These are phyloP conservation scores for Hypoxylon crocopeplum DNA, from an alignment of 495 filamentous ascomycete species.

Conservation along the genomic window DNA sequence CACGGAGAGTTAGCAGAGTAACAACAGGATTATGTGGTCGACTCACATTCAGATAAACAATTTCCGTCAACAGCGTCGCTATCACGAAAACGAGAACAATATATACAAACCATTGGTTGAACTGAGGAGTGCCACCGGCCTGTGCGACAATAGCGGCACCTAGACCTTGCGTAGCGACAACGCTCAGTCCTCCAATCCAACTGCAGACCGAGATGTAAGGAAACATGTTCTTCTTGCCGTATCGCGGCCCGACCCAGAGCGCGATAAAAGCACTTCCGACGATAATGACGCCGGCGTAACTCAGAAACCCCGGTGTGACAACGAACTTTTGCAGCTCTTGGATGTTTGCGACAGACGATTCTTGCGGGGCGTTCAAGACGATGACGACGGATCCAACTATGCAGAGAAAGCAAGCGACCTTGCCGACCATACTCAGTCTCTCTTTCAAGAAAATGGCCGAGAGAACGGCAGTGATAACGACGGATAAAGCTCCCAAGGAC, in stretches of 20 bases:
- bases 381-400: slow-evolving; percentile 94
- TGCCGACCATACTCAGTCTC: slow-evolving; percentile 91
- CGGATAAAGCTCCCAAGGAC: slow-evolving; percentile 90
- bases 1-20: slow-evolving; percentile 37
- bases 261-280: slow-evolving; percentile 73
- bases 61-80: slow-evolving; percentile 85
- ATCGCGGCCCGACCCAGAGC: slow-evolving; percentile 85
- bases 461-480: slow-evolving; percentile 91
- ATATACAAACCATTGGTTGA: slow-evolving; percentile 97
- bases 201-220: slow-evolving; percentile 97
- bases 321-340: slow-evolving; percentile 94
- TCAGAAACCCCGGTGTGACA: slow-evolving; percentile 83
- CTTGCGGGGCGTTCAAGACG: slow-evolving; percentile 86
- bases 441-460: slow-evolving; percentile 98
- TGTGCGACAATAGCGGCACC: slow-evolving; percentile 92
- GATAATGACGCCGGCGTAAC: slow-evolving; percentile 84
- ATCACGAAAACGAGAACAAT: slow-evolving; percentile 91
- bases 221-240: slow-evolving; percentile 96
- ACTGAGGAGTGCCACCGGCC: slow-evolving; percentile 79
- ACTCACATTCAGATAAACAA: slow-evolving; percentile 93
- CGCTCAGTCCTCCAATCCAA: slow-evolving; percentile 90
- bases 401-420: slow-evolving; percentile 93
- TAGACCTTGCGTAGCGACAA: slow-evolving; percentile 92
- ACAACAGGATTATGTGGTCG: not conserved
- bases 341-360: slow-evolving; percentile 85